A percentile compares a stretch with the other conserved stretches of the same genome.
phyloP scores from a whole-genome alignment of 2,329 filamentous ascomycete species.

The Blumeria graminis region DNA sequence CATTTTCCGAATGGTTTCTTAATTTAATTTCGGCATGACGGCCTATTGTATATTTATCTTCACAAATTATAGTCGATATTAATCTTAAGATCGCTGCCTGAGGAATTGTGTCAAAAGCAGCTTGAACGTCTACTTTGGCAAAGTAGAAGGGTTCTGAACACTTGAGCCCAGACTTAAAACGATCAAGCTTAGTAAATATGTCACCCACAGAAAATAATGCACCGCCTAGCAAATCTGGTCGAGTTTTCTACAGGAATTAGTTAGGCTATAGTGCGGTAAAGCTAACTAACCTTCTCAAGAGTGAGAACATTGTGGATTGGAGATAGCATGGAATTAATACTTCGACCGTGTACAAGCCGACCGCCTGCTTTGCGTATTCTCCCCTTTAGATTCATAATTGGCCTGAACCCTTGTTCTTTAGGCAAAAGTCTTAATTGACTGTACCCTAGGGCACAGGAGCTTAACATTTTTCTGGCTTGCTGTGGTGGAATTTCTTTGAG shows the following conservation, averaged over 20 bases:
- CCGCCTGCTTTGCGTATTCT: slow-evolving; percentile 30
- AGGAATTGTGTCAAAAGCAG: slow-evolving; percentile 89
- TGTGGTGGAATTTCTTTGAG: slow-evolving; percentile 50
- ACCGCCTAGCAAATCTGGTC: slow-evolving; percentile 44
- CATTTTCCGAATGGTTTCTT: slow-evolving; percentile 8
- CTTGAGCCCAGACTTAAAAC: slow-evolving; percentile 32
- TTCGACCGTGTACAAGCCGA: slow-evolving; percentile 29
- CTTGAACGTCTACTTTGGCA: slow-evolving; percentile 74
- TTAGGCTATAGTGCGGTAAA: slow-evolving; percentile 3
- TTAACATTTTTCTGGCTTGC: slow-evolving; percentile 31
- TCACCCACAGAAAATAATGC: slow-evolving; percentile 63
- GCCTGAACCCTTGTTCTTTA: slow-evolving; percentile 50
- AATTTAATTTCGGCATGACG: slow-evolving; percentile 52
- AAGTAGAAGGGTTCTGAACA: slow-evolving; percentile 40
- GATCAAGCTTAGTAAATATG: slow-evolving; percentile 47
- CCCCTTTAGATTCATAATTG: slow-evolving; percentile 68
- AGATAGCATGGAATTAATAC: slow-evolving; percentile 44
- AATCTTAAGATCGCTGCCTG: slow-evolving; percentile 49
- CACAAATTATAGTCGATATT: slow-evolving; percentile 29
- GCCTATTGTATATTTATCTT: slow-evolving; percentile 41
- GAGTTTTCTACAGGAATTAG: slow-evolving; percentile 16
- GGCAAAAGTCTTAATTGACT: slow-evolving; percentile 63
- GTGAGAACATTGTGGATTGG: slow-evolving; percentile 58
- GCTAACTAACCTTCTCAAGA: slow-evolving; percentile 42
- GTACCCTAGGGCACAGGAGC: slow-evolving; percentile 42